Percentiles rank a stretch among this genome's conserved stretches.
Conservation (phyloP, 768 basidiomycete genomes). For the Lactarius pseudohatsudake region DNA sequence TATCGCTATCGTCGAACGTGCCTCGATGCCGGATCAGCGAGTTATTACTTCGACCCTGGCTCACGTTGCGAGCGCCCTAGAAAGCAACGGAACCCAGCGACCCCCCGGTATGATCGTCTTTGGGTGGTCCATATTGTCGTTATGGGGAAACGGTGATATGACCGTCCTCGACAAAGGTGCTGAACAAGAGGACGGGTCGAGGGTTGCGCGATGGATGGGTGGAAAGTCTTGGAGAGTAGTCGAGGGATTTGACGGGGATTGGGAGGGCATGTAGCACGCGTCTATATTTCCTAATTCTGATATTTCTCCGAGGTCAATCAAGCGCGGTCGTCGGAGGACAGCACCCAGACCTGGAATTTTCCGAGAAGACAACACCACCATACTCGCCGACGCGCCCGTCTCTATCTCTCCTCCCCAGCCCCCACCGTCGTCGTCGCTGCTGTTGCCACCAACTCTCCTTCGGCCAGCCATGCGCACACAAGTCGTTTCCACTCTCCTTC, state of each 20-base stretch:
- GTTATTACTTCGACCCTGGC: conserved; percentile 75
- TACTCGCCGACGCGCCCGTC: conserved; percentile 14
- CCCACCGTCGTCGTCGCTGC: conserved; percentile 19
- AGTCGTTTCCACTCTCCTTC: conserved; percentile 61
- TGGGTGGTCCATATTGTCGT: conserved; percentile 84
- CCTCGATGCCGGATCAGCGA: conserved; percentile 92
- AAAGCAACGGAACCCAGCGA: conserved; percentile 77
- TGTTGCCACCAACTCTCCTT: conserved; percentile 13
- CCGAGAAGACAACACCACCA: conserved; percentile 24
- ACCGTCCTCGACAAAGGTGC: conserved; percentile 63
- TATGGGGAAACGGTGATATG: conserved; percentile 72
- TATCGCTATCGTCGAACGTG: conserved; percentile 92
- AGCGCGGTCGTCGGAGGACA: neutral
- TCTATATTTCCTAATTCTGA: conserved; percentile 2
- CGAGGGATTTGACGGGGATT: conserved; percentile 58
- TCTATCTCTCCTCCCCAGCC: neutral
- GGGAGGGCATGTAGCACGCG: conserved; percentile 32
- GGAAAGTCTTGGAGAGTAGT: conserved; percentile 57
- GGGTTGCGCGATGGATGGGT: conserved; percentile 63
- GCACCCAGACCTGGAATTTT: conserved; percentile 17
- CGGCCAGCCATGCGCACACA: conserved; percentile 50
- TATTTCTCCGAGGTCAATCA: conserved; percentile 2
- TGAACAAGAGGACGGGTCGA: conserved; percentile 42
- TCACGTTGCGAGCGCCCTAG: conserved; percentile 68
- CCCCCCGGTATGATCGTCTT: conserved; percentile 97